Base-by-base conservation (phyloP, 2,329 filamentous ascomycete species). In the Colletotrichum tanaceti region DNA sequence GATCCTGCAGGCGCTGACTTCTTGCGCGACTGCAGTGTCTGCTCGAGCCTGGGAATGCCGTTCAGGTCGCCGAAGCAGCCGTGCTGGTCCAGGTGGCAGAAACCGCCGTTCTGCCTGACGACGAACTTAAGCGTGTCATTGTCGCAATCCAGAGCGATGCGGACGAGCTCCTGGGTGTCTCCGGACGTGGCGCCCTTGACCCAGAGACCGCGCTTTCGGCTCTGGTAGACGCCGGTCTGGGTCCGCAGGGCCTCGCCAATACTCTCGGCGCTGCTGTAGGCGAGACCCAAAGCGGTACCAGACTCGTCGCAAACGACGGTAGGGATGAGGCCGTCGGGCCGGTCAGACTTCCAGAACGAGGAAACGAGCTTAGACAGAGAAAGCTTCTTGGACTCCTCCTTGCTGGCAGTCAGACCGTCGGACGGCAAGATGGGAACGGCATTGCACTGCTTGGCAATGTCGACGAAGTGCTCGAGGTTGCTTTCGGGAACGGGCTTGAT, bases 181-280 rank as follows among this genome's bases (percentile, higher is more conserved):
- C 96, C 96, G 62, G 95, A 98, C 10, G 92, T 96, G 60, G 94
- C 93, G 6, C 96, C 96, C 83, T 99, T 99, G 80, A 97, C 91
- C 96, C 96, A 99, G 35, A 99, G 81, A 0, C 96, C 96, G 52
- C 96, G 89, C 84, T 98, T 98, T 60, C 96, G 88, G 82, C 95
- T 98, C 81, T 98, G 94, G 79, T 99, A 99, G 44, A 98, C 95
- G 39, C 96, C 94, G 0, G 84, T 84, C 74, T 86, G 83, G 6
- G 93, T 97, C 75, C 88, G 89, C 70, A 99, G 78, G 44, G 95
- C 95, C 81, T 97, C 95, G 10, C 89, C 85, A 41, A 99, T 89
- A 77, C 95, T 98, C 79, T 97, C 93, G 71, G 92, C 89, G 76
- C 93, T 98, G 80, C 94, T 97, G 84, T 98, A 99, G 20, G 98